These are phyloP conservation scores for Starmerella ratchasimensis DNA, from an alignment of 805 yeast species.

Conservation along the genomic window DNA sequence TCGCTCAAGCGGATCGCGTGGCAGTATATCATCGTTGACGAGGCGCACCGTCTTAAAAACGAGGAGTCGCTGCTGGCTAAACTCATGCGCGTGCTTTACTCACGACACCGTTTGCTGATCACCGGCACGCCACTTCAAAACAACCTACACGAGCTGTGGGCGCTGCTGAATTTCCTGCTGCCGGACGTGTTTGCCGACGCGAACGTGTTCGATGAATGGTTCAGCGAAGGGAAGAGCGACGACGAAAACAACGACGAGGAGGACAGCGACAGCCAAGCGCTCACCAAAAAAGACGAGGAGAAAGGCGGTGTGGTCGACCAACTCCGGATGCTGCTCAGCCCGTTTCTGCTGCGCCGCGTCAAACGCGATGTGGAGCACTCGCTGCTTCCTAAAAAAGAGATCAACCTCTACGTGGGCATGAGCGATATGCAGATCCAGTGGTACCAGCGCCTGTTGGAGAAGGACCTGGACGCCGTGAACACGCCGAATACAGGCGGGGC, in stretches of 20 bases:
- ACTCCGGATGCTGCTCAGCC: constrained; percentile 71
- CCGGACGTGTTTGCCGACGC: constrained; percentile 95
- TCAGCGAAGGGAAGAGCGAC: constrained; percentile 23
- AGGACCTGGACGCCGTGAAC: constrained; percentile 90
- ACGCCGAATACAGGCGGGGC: constrained; percentile 59
- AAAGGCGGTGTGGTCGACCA: constrained; percentile 58
- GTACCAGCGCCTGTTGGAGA: constrained; percentile 77
- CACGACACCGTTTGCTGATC: constrained; percentile 68
- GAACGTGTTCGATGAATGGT: constrained; percentile 85
- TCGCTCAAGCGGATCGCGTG: constrained; percentile 68
- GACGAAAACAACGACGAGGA: constrained; percentile 5
- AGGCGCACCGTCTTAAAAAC: constrained; percentile 92
- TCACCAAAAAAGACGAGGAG: constrained; percentile 39
- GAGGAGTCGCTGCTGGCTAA: constrained; percentile 85
- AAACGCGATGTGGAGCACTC: constrained; percentile 90
- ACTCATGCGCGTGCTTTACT: constrained; percentile 76
- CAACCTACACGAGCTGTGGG: constrained; percentile 93
- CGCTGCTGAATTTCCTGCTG: constrained; percentile 69
- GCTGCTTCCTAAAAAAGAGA: constrained; percentile 74
- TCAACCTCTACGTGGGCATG: constrained; percentile 89
- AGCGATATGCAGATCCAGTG: constrained; percentile 86
- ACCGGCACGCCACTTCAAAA: constrained; percentile 96
- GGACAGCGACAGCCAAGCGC: constrained; percentile 25
- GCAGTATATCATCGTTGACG: constrained; percentile 90
- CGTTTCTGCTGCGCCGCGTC: constrained; percentile 77